Base-by-base conservation (phyloP, 768 basidiomycete species). In the Pisolithus marmoratus region DNA sequence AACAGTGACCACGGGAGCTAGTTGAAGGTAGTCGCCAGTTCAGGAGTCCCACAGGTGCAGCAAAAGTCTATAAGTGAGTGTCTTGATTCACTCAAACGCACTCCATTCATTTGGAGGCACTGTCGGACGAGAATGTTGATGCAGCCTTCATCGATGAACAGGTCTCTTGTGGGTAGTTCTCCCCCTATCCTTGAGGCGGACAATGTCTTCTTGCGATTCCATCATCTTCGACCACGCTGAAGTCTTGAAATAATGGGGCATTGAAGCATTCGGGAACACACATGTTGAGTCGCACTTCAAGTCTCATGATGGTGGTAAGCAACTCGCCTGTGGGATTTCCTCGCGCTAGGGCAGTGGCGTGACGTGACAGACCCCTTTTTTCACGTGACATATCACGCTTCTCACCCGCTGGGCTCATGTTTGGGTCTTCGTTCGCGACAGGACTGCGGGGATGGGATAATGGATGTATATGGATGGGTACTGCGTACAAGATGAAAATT, bases 281-380 rank as follows among this genome's bases (percentile, higher is more conserved):
- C 34, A 34, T 29, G 45, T 48, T 54, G 54, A 54, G 46, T 54
- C 17, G 54, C 27, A 52, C 36, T 46, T 31, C 40, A 40, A 37
- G 46, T 15, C 36, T 53, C 36, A 55, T 55, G 54, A 47, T 47
- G 54, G 51, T 44, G 34, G 48, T 53, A 36, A 48, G 38, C 24
- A 27, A 55, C 54, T 55, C 42, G 54, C 54, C 54, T 54, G 42
- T 27, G 29, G 40, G 43, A 41, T 51, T 46, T 52, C 31, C 19
- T 17, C 20, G 24, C n/a, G 24, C 20, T 1, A 41, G 37, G 24
- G n/a, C 51, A 43, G n/a, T 31, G 12, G 37, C 51, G 46, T 54
- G 50, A 54, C 19, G 36, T 51, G 50, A 51, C 50, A 44, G 17
- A 8, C 51, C 54, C 54, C 51, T 53, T 53, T n/a, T 55, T 53